Evolutionary conservation across 2,329 filamentous ascomycete species (phyloP), one percentile per base, ranked within the genome.

Genomic region (Rhynchosporium graminicola): DNA sequence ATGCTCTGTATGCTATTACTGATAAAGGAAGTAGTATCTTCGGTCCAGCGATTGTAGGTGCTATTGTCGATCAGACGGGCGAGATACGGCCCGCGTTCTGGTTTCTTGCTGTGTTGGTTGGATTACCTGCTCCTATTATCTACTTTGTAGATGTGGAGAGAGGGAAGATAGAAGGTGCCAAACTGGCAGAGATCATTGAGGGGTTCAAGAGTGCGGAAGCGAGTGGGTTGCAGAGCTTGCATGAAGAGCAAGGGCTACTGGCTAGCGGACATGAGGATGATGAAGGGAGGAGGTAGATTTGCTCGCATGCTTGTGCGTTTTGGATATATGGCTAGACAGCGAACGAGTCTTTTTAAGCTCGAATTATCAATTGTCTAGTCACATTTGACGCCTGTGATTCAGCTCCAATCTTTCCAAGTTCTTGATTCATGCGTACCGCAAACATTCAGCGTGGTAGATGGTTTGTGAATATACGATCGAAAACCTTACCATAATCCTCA

Each of bases 1-100:
- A 69, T 56, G 69, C 70, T 0, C 81, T 99, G 1, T 99, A 98
- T 74, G 95, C 95, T 42, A 97, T 98, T 67, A 98, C 95, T 1
- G 95, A 99, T 75, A 99, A 99, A 76, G 93, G 94, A 0, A 95
- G 90, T 28, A 96, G 91, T 73, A 82, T 98, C 2, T 97, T 99
- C 75, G 95, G 95, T 0, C 95, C 95, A 0, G 90, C 92, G 0
- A 94, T 99, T 73, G 95, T 99, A 0, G 95, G 93, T 1, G 86
- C 87, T 12, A 97, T 99, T 67, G 97, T 95, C 12, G 93, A 98
- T 76, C 85, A 80, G 57, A 89, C 88, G 33, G 90, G 90, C 4
- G 87, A 90, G 69, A 94, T 95, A 63, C 83, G 91, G 55, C 90
- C 90, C 6, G 93, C 94, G 0, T 99, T 99, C 76, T 92, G 90